Conservation (phyloP, 805 yeast species). For the Blastobotrys robertii region DNA sequence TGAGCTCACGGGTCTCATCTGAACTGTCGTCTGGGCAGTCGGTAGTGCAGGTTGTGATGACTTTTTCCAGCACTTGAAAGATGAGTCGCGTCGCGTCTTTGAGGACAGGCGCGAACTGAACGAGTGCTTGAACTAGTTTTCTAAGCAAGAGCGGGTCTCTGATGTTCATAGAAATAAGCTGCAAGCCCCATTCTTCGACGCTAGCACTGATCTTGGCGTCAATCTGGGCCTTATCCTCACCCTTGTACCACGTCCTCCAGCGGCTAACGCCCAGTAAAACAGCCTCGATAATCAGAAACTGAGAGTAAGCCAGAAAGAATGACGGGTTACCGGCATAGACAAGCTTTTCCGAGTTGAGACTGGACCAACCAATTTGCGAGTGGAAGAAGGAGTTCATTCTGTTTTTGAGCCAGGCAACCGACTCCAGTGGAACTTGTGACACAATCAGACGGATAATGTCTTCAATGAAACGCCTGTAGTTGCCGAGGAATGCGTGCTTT, state of each 20-base stretch:
- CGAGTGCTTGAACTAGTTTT: slow-evolving; percentile 83
- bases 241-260: slow-evolving; percentile 89
- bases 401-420: slow-evolving; percentile 72
- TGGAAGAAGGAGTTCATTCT: slow-evolving; percentile 65
- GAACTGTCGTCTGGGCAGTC: slow-evolving; percentile 39
- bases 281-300: slow-evolving; percentile 78
- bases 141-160: slow-evolving; percentile 74
- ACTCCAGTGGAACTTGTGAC: slow-evolving; percentile 75
- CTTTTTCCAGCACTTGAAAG: slow-evolving; percentile 78
- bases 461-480: slow-evolving; percentile 75
- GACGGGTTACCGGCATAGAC: slow-evolving; percentile 50
- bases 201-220: slow-evolving; percentile 46
- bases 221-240: slow-evolving; percentile 44
- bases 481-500: slow-evolving; percentile 60
- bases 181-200: slow-evolving; percentile 48
- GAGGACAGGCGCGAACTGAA: slow-evolving; percentile 84
- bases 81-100: slow-evolving; percentile 66
- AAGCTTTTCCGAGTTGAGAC: slow-evolving; percentile 40
- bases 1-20: slow-evolving; percentile 60
- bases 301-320: slow-evolving; percentile 66
- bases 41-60: slow-evolving; percentile 74
- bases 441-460: slow-evolving; percentile 84
- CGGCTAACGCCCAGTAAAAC: slow-evolving; percentile 86
- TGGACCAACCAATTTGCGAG: slow-evolving; percentile 55
- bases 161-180: slow-evolving; percentile 59